A percentile compares a stretch with the other conserved stretches of the same genome.
Evolutionary conservation across 2,329 filamentous ascomycete species (phyloP).

Genomic region (Samsoniella hepiali): DNA sequence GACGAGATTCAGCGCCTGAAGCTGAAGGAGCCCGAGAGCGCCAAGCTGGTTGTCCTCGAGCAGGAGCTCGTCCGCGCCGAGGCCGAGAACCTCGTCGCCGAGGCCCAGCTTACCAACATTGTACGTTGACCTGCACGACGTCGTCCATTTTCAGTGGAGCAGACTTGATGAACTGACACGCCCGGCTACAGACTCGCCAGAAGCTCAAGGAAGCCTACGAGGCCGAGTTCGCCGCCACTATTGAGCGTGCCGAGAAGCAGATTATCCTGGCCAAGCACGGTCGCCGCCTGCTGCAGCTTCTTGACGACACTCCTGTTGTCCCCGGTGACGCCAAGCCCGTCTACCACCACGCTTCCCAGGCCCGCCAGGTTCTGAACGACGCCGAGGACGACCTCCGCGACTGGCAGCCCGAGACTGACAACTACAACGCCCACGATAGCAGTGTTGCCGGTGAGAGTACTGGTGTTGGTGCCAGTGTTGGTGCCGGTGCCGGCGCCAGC

Average conservation of each 20-base stretch:
- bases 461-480: too few relatives aligned
- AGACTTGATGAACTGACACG: conserved; percentile 16
- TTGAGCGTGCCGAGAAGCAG: conserved; percentile 96
- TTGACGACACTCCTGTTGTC: conserved; percentile 87
- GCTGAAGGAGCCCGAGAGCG: conserved; percentile 83
- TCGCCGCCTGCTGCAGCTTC: conserved; percentile 74
- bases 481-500: background rate
- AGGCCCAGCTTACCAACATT: conserved; percentile 93
- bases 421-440: conserved; percentile 17
- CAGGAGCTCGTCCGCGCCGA: conserved; percentile 96
- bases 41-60: conserved; percentile 79
- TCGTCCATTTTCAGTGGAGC: background rate
- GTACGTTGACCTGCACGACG: conserved; percentile 49
- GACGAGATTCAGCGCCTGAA: conserved; percentile 93
- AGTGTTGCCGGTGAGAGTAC: background rate
- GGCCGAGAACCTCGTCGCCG: conserved; percentile 91
- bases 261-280: conserved; percentile 90
- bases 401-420: conserved; percentile 57
- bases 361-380: conserved; percentile 84
- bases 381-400: conserved; percentile 82
- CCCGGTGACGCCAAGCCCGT: conserved; percentile 74
- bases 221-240: conserved; percentile 80
- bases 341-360: conserved; percentile 64
- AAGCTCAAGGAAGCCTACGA: conserved; percentile 96
- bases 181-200: conserved; percentile 68